Evolutionary conservation across 805 yeast species (phyloP), one percentile per base, ranked within the genome.

Genomic region (Teunomyces cretensis): DNA sequence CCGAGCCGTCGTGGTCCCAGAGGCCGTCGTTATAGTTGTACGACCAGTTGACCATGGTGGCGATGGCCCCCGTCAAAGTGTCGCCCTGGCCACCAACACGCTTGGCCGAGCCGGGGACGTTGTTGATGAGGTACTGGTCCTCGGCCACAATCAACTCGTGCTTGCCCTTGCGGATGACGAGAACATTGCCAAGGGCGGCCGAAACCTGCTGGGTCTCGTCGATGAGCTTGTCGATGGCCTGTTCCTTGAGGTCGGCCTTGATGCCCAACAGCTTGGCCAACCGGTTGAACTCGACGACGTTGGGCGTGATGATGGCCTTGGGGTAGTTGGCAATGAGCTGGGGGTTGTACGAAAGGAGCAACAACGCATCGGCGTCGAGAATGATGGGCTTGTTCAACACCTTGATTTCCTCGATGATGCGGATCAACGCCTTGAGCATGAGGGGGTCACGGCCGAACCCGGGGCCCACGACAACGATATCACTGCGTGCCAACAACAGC

Each of bases 21-120:
- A 84, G 56, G 2, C 70, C 62, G 27, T 74, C 57, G 47, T 79
- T 76, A 58, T 87, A 85, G 9, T 85, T 84, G 17, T 76, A 59
- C 5, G 86, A 80, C 96, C 96, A 92, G 4, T 88, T 87, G 28
- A 87, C 57, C 56, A 92, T 72, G 0, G 96, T 84, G 1, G 91
- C 90, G n/a, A 90, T 66, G 17, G 88, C 71, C 0, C 99, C 99
- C 0, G 92, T 80, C 32, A 94, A 63, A 0, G 97, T 86, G 56
- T 94, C 99, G 19, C 99, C 99, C 67, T 94, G 98, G 0, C 99
- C 99, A 9, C 97, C 97, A 6, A 88, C 95, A 43, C 99, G 74
- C 57, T 88, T 85, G 41, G 68, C 64, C 6, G 94, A 84, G 1
- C 98, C 97, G 12, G 61, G 55, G 27, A 70, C 57, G 30, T 72